phyloP scores from a whole-genome alignment of 1,284 basidiomycete genomes.

The Fomitiporia mediterranea region DNA sequence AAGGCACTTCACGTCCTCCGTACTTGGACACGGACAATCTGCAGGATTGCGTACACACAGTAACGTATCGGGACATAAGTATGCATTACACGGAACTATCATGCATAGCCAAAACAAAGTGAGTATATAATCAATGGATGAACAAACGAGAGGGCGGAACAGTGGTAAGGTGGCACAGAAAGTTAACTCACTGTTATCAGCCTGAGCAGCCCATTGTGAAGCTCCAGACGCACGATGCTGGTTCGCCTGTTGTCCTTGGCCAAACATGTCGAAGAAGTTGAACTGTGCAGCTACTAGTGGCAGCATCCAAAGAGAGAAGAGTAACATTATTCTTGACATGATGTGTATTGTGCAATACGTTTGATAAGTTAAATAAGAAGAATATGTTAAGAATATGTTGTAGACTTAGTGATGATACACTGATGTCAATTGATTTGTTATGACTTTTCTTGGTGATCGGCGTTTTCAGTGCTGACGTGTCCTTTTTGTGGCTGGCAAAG shows the following conservation, averaged over 20 bases:
- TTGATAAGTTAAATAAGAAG: too few relatives aligned
- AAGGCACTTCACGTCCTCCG: conserved; percentile 55
- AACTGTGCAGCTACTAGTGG: conserved; percentile 46
- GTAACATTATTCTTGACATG: conserved; percentile 7
- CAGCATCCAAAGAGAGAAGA: conserved; percentile 17
- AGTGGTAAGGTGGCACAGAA: not conserved
- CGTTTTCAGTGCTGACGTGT: too few relatives aligned
- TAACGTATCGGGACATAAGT: conserved; percentile 58
- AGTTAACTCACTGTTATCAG: conserved; percentile 36
- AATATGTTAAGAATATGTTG: too few relatives aligned
- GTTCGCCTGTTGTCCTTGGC: conserved; percentile 39
- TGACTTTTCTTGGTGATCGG: too few relatives aligned
- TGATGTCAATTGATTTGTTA: too few relatives aligned
- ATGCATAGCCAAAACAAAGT: too few relatives aligned
- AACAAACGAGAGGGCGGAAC: not conserved
- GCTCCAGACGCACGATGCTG: conserved; percentile 42
- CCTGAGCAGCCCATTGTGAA: conserved; percentile 58
- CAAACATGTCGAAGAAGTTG: conserved; percentile 62
- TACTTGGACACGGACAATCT: conserved; percentile 57
- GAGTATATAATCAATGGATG: not conserved
- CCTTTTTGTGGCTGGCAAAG: too few relatives aligned
- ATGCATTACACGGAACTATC: conserved; percentile 54
- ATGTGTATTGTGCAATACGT: too few relatives aligned
- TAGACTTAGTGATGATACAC: too few relatives aligned
- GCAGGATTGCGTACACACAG: conserved; percentile 49